Evolutionary conservation across 345 rosid genomes (phyloP), one percentile per base, ranked within the genome.

Genomic region (Corchorus capsularis): DNA sequence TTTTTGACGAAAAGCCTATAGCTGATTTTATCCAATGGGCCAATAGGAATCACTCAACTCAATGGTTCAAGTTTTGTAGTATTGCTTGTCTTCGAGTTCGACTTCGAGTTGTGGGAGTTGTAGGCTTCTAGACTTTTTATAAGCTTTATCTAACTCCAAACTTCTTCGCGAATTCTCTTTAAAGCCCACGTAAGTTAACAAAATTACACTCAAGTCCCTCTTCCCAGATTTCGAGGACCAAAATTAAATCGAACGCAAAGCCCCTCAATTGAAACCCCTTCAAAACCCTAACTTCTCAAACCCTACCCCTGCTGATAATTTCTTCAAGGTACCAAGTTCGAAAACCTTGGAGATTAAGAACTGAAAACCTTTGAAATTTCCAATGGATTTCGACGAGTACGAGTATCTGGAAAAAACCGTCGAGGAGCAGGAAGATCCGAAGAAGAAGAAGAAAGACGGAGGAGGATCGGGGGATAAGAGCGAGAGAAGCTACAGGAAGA

Each of bases 391-490:
- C 80, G 98, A 94, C 90, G 98, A 93, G 85, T 90, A 90, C 87
- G 97, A 94, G 80, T 94, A 94, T 72, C 87, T 94, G 72, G 98
- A 94, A 90, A 91, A 93, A 83, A 86, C 97, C 45, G 98, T 87
- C 47, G 97, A 86, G 82, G 92, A 79, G 71, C 83, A 49, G 59
- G 85, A 82, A 45, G 86, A 85, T 32, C 80, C 57, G 47, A 82
- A 83, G 75, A 82, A 80, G 83, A 87, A 62, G 87, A 83, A 76
- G 76, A 83, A 85, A 78, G 90, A 75, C 56, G 83, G 78, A 46
- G 82, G 81, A 72, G 64, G 79, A 82, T 73, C 76, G 22, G 78
- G 35, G 41, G 97, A 86, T 76, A 88, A 79, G 87, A 84, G 79
- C 83, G 94, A 93, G 78, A 83, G 86, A 81, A 90, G 91, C 77